Base-by-base conservation (phyloP, 495 filamentous ascomycete genomes). In the Penicillium pulvis region DNA sequence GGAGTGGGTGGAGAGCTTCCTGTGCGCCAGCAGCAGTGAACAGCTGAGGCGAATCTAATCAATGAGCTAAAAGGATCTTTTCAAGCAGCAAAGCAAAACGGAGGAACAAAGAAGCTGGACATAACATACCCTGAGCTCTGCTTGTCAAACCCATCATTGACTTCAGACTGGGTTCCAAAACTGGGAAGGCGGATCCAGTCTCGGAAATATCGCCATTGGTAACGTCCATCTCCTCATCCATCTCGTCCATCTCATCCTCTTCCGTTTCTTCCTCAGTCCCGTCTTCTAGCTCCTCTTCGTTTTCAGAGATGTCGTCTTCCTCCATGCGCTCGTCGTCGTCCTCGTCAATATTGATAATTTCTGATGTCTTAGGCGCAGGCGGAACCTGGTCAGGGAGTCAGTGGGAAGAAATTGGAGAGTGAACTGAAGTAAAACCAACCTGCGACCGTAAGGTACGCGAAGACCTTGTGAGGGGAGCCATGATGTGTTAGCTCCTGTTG, bases 1-100 rank as follows among this genome's bases (percentile, higher is more conserved):
- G 81, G 58, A 86, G 75, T 47, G 83, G 82, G 46, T 81, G 79
- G 35, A 86, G 67, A 17, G 75, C 79, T 71, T 81, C 69, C 44
- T 80, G 77, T 23, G 78, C 74, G 53, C 79, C 76, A 9, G 75
- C 72, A 8, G 77, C 75, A n/a, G 80, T 81, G 36, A 80, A 80
- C n/a, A 80, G 65, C 33, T 75, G 68, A 28, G 70, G 74, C 14
- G 68, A 65, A 8, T 53, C 67, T 70, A 7, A 19, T 75, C 55
- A 68, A 65, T 59, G 28, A 60, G 59, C 31, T 14, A 16, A 2
- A n/a, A 23, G 6, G 6, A 3, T 14, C 46, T 3, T 49, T 20
- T 16, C 23, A 11, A 35, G 36, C 43, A 7, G 31, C 16, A 28
- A 53, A 58, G 33, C 4, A 7, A 19, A 23, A 6, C 17, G 14